A percentile compares a stretch with the other conserved stretches of the same genome.
These are phyloP conservation scores for thale cress (Arabidopsis thaliana) DNA, from an alignment of 345 rosid species.

Conservation along the genomic window TAIR10.1 NC_003076.8:6056001-6056500, in stretches of 20 bases:
- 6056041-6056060: too few species aligned
- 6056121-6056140: slow-evolving; percentile 86
- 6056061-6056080: not conserved
- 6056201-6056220: slow-evolving; percentile 77
- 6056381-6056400: slow-evolving; percentile 66
- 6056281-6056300: slow-evolving; percentile 56
- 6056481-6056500: slow-evolving; percentile 7
- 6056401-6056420: slow-evolving; percentile 52
- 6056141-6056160: slow-evolving; percentile 72
- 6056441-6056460: slow-evolving; percentile 21
- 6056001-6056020: slow-evolving; percentile 6
- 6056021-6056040: not conserved
- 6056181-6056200: slow-evolving; percentile 88
- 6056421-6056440: slow-evolving; percentile 4
- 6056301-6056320: slow-evolving; percentile 59
- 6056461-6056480: not conserved
- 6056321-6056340: slow-evolving; percentile 65
- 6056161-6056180: slow-evolving; percentile 86
- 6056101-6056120: slow-evolving; percentile 78
- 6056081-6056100: not conserved
- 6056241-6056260: slow-evolving; percentile 68
- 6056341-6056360: slow-evolving; percentile 77
- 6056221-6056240: slow-evolving; percentile 63
- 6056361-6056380: slow-evolving; percentile 68
- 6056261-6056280: slow-evolving; percentile 57